Evolutionary conservation across 2,329 filamentous ascomycete genomes (phyloP).

Genomic region (Huntiella moniliformis): DNA sequence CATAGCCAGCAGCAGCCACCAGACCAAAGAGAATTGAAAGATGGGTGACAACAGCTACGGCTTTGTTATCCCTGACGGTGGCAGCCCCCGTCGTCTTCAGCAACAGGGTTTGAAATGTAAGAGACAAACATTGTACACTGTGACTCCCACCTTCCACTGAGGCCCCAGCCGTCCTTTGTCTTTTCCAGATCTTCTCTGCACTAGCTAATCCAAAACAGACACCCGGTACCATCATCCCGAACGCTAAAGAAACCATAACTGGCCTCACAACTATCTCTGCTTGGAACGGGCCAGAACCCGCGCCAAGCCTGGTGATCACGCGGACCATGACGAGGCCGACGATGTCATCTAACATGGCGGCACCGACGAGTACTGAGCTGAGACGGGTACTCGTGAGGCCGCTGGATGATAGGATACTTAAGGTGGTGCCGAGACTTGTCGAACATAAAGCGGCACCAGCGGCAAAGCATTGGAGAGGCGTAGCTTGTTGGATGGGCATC

Average conservation of each 20-base stretch:
- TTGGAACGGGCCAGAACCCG: slow-evolving; percentile 13
- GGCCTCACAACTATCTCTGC: slow-evolving; percentile 25
- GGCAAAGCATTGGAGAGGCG: slow-evolving; percentile 45
- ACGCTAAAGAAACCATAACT: slow-evolving; percentile 29
- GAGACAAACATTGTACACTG: neutral
- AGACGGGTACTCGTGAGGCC: slow-evolving; percentile 25
- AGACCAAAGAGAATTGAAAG: slow-evolving; percentile 29
- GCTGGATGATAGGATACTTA: slow-evolving; percentile 31
- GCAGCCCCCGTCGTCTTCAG: neutral
- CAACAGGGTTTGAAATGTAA: neutral
- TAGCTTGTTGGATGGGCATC: slow-evolving; percentile 28
- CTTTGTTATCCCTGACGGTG: neutral
- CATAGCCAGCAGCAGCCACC: slow-evolving; percentile 34
- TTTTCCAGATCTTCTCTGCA: neutral
- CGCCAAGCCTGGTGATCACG: slow-evolving; percentile 47
- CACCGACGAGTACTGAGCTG: slow-evolving; percentile 47
- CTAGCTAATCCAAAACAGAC: slow-evolving; percentile 23
- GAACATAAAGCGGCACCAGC: slow-evolving; percentile 56
- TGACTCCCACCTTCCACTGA: neutral
- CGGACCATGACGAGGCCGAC: slow-evolving; percentile 61
- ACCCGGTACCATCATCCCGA: slow-evolving; percentile 29
- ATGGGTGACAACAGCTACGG: slow-evolving; percentile 15
- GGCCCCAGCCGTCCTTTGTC: neutral
- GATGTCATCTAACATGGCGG: slow-evolving; percentile 70
- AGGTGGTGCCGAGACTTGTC: slow-evolving; percentile 54